Conservation (phyloP, 441 rosid species). For the Populus tomentosa region DNA sequence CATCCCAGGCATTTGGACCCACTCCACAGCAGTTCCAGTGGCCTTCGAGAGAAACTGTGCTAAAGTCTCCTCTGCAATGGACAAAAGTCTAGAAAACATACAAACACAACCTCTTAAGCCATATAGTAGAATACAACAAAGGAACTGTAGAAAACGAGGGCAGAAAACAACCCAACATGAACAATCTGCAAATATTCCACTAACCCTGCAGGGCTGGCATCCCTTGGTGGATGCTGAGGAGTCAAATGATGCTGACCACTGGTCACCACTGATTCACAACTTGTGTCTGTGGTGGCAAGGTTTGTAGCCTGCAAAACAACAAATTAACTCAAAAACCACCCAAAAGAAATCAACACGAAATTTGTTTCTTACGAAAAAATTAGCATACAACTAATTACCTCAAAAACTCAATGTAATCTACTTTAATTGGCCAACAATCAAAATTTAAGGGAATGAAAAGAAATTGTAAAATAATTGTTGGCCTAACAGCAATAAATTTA, state of each 20-base stretch:
- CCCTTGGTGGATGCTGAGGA: constrained; percentile 92
- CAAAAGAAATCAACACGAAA: not conserved
- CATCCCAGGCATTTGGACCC: constrained; percentile 99
- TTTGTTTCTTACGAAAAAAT: not conserved
- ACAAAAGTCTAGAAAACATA: constrained; percentile 73
- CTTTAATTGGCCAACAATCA: not conserved
- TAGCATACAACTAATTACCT: not conserved
- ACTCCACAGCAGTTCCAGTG: constrained; percentile 99
- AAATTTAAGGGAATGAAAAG: not conserved
- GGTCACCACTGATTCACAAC: constrained; percentile 98
- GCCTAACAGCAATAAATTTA: not conserved
- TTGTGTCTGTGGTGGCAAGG: constrained; percentile 86
- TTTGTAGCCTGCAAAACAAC: constrained; percentile 53
- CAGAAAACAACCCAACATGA: constrained; percentile 24
- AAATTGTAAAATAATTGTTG: not conserved
- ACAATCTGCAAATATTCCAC: constrained; percentile 31
- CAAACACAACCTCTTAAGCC: constrained; percentile 17
- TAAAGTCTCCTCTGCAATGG: constrained; percentile 99
- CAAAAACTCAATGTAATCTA: not conserved
- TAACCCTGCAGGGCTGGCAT: constrained; percentile 99
- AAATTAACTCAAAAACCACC: not conserved
- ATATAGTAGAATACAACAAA: not conserved
- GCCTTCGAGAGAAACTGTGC: constrained; percentile 99
- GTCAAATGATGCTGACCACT: constrained; percentile 91
- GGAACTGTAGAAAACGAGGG: constrained; percentile 11